Base-by-base conservation (phyloP, 169 alveolate genomes). In the Cryptosporidium ubiquitum region DNA sequence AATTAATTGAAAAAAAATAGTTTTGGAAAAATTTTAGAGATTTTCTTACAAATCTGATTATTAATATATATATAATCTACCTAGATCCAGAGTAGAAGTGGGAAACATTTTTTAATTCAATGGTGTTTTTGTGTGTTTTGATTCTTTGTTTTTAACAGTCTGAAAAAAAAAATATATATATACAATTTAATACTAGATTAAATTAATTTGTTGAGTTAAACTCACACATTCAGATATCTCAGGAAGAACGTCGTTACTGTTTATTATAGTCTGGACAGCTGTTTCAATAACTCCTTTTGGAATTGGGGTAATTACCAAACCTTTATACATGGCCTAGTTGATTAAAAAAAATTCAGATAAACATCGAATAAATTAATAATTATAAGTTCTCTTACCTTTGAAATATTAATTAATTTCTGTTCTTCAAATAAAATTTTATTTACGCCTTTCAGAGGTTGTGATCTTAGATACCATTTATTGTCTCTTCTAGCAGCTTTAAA, bases 401-500 rank as follows among this genome's bases (percentile, higher is more conserved):
- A 79, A 40, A 79, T 79, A 20, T 61, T 39, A 26, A 79, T 47
- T 42, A 79, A 33, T 16, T 42, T 73, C 55, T 73, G 89, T 35
- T 79, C 75, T 26, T 58, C 58, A 29, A 61, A 37, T 18, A 79
- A 42, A 37, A 64, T 79, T 31, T 44, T 58, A 10, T 61, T 61
- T 9, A 64, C 33, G 10, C 75, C 79, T 40, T 35, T 64, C 5
- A 58, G 26, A 44, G 89, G 75, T 29, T 47, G 44, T 5, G 73
- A 64, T 29, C 66, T 79, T 35, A 79, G 49, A 47, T 37, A 79
- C 89, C 89, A 79, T 7, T 79, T 79, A 42, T 64, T 47, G 10
- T 79, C 89, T 39, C 64, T 58, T 47, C 89, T 79, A n/a, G 89
- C 89, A 31, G 75, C 89, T 47, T 29, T 79, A 40, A 79, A 79